These are phyloP conservation scores for Epichloe uncinata DNA, from an alignment of 2,329 filamentous ascomycete species.

Conservation along the genomic window DNA sequence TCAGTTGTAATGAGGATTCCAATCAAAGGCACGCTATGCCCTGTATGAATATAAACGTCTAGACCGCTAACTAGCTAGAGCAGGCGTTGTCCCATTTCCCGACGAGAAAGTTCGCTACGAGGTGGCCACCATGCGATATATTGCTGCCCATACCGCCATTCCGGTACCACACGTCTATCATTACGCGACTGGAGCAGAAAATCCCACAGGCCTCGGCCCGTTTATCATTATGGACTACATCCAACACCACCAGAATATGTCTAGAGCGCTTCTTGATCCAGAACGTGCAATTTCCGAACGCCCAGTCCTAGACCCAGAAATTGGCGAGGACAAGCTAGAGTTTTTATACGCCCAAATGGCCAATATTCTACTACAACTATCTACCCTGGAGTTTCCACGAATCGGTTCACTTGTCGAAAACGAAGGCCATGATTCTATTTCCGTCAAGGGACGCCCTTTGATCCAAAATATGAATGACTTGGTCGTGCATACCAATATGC, in stretches of 20 bases:
- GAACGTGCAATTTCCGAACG: too few relatives aligned
- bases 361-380: too few relatives aligned
- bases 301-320: too few relatives aligned
- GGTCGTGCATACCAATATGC: too few relatives aligned
- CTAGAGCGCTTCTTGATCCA: conserved; percentile 16
- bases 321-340: too few relatives aligned
- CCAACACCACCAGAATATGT: conserved; percentile 17
- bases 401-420: too few relatives aligned
- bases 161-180: conserved; percentile 21
- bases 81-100: conserved; percentile 14
- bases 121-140: conserved; percentile 20
- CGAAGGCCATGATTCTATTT: too few relatives aligned
- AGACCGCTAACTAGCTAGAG: not conserved
- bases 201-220: conserved; percentile 20
- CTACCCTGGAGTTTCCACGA: too few relatives aligned
- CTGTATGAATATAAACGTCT: conserved; percentile 21
- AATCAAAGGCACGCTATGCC: not conserved
- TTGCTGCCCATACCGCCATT: conserved; percentile 20
- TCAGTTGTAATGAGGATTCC: not conserved
- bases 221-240: conserved; percentile 27
- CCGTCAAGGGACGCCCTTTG: too few relatives aligned
- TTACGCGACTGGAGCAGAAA: conserved; percentile 17
- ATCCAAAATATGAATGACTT: too few relatives aligned
- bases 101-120: conserved; percentile 22
- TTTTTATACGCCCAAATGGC: too few relatives aligned